Evolutionary conservation across 164 flowering plant species (phyloP).

Genomic region (Stephania yunnanensis): DNA sequence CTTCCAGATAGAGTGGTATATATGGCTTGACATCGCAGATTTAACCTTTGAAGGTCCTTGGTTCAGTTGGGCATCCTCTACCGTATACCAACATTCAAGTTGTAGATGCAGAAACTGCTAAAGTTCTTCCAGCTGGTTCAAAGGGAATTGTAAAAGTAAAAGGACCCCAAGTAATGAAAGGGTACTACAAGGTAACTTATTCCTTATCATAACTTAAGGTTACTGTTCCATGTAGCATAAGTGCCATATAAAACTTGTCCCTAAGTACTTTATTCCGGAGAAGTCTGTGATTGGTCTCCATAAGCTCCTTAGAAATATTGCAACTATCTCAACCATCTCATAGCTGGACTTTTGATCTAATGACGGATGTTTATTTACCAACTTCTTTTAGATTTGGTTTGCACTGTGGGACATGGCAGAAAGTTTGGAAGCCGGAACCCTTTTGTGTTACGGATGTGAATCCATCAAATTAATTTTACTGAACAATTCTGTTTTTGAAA

Average conservation of each 20-base stretch:
- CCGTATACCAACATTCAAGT: conserved; percentile 61
- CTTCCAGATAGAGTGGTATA: conserved; percentile 13
- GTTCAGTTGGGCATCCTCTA: conserved; percentile 83
- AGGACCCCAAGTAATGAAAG: conserved; percentile 94
- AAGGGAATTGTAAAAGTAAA: conserved; percentile 73
- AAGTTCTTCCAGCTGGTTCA: conserved; percentile 58
- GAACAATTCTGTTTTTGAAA: background rate
- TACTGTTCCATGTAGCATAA: background rate
- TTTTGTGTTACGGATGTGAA: too few relatives aligned
- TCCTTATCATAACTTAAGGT: background rate
- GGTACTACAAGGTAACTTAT: conserved; percentile 74
- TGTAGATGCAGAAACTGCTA: conserved; percentile 67
- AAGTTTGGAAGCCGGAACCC: too few relatives aligned
- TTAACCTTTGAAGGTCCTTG: conserved; percentile 70
- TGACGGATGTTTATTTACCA: too few relatives aligned
- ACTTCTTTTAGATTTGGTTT: too few relatives aligned
- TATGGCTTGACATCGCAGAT: conserved; percentile 23
- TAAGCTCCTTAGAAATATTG: too few relatives aligned
- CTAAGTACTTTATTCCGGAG: too few relatives aligned
- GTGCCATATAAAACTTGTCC: too few relatives aligned
- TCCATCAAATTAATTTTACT: background rate
- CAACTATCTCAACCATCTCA: too few relatives aligned
- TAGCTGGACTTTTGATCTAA: too few relatives aligned
- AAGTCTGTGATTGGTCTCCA: too few relatives aligned
- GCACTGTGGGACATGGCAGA: too few relatives aligned